These are phyloP conservation scores for Pontederia paniculata DNA, from an alignment of 176 grass and related monocot genomes.

Conservation along the genomic window DNA sequence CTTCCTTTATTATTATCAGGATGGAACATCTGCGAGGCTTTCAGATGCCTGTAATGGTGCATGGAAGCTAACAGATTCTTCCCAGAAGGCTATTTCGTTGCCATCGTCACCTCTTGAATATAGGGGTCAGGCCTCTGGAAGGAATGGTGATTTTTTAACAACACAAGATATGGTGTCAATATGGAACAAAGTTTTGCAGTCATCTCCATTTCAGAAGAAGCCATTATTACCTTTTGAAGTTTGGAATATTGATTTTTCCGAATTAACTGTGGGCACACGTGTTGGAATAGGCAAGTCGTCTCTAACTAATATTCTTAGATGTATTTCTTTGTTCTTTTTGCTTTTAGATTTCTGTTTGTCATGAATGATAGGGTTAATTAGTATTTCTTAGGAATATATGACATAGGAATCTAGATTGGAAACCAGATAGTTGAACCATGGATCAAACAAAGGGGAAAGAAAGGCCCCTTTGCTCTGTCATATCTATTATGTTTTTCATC, in stretches of 20 bases:
- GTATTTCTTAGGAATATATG: no score
- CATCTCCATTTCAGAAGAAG: conserved; percentile 69
- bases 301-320: not conserved
- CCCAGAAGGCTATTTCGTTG: conserved; percentile 77
- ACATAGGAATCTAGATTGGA: no score
- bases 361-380: no score
- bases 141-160: conserved; percentile 48
- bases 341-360: no score
- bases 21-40: conserved; percentile 25
- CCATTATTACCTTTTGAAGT: conserved; percentile 88
- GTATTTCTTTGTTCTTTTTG: no score
- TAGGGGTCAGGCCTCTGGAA: conserved; percentile 32
- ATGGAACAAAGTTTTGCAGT: conserved; percentile 79
- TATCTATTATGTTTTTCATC: no score
- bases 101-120: conserved; percentile 86
- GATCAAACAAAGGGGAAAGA: no score
- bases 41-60: conserved; percentile 30
- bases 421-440: no score
- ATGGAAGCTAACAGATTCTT: conserved; percentile 38
- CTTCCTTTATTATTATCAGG: conserved; percentile 24
- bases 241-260: conserved; percentile 87
- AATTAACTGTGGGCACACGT: conserved; percentile 89
- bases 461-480: no score
- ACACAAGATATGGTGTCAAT: conserved; percentile 52
- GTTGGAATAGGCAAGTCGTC: conserved; percentile 82